These are phyloP conservation scores for Aspergillus ibericus DNA, from an alignment of 2,329 filamentous ascomycete species.

Conservation along the genomic window DNA sequence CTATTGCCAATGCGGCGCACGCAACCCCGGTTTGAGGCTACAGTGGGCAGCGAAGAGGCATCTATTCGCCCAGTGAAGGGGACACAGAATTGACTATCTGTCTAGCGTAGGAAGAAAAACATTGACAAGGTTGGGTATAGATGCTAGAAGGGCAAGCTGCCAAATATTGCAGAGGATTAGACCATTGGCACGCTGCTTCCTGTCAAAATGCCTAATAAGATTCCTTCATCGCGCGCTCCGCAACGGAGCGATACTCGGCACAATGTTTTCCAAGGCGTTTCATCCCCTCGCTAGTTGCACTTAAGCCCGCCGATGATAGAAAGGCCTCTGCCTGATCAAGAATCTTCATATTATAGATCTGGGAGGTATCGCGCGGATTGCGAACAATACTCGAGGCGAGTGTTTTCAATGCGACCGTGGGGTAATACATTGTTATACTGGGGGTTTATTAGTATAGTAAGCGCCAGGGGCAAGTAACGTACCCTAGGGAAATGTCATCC, in stretches of 20 bases:
- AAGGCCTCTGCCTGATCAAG: conserved; percentile 16
- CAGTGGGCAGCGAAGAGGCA: too few relatives aligned
- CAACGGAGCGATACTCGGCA: conserved; percentile 15
- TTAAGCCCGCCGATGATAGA: conserved; percentile 8
- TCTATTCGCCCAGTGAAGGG: too few relatives aligned
- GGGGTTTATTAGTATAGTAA: neutral
- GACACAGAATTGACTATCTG: too few relatives aligned
- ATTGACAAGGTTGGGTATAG: neutral
- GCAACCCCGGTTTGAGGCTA: too few relatives aligned
- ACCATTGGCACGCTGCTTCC: neutral
- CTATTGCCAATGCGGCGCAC: too few relatives aligned
- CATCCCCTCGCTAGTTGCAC: conserved; percentile 11
- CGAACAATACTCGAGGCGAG: conserved; percentile 18
- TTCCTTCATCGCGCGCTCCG: conserved; percentile 4
- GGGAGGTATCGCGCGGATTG: conserved; percentile 13
- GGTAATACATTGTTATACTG: conserved; percentile 18
- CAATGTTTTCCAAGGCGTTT: conserved; percentile 14
- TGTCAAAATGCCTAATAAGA: neutral
- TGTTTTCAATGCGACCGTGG: conserved; percentile 16
- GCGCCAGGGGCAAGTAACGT: neutral
- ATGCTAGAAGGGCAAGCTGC: neutral
- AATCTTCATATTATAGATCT: conserved; percentile 13
- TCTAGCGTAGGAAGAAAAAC: too few relatives aligned
- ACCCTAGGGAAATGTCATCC: conserved; percentile 16
- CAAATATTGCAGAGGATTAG: neutral